These are phyloP conservation scores for Yarrowia osloensis DNA, from an alignment of 805 yeast species.

Conservation along the genomic window DNA sequence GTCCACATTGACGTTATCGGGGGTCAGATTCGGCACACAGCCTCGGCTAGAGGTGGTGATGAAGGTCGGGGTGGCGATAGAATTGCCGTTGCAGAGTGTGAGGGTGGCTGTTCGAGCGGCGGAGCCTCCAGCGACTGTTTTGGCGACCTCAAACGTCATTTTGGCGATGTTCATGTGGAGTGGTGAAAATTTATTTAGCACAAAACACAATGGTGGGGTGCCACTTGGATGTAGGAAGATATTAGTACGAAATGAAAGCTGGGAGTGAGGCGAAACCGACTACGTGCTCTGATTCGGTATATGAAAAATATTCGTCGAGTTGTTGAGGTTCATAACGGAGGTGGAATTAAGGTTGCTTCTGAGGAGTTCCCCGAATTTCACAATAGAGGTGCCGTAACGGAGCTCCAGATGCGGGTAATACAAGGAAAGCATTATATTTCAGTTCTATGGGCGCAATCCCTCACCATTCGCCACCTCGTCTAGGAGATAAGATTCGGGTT, in stretches of 20 bases:
- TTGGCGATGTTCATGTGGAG: constrained; percentile 22
- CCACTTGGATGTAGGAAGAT: too few relatives aligned
- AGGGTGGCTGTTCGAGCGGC: constrained; percentile 17
- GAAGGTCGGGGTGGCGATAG: constrained; percentile 41
- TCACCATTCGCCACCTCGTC: neutral
- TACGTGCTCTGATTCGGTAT: neutral
- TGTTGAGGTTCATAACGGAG: neutral
- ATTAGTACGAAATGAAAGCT: neutral
- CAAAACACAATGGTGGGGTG: neutral
- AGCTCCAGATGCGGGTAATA: neutral
- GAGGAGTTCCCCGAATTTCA: neutral
- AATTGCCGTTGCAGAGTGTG: constrained; percentile 3
- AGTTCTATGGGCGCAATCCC: too few relatives aligned
- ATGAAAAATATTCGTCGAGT: neutral
- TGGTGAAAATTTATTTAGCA: neutral
- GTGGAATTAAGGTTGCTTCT: neutral
- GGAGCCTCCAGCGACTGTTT: neutral
- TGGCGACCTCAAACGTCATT: constrained; percentile 18
- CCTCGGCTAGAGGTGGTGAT: constrained; percentile 47
- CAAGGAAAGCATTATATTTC: neutral
- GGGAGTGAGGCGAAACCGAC: neutral
- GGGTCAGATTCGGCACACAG: constrained; percentile 48
- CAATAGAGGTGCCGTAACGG: neutral
- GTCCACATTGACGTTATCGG: constrained; percentile 42
- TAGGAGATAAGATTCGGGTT: neutral